A percentile compares a stretch with the other conserved stretches of the same genome.
Conservation (phyloP, 176 grass and related monocot genomes). For the Chloris gayana region DNA sequence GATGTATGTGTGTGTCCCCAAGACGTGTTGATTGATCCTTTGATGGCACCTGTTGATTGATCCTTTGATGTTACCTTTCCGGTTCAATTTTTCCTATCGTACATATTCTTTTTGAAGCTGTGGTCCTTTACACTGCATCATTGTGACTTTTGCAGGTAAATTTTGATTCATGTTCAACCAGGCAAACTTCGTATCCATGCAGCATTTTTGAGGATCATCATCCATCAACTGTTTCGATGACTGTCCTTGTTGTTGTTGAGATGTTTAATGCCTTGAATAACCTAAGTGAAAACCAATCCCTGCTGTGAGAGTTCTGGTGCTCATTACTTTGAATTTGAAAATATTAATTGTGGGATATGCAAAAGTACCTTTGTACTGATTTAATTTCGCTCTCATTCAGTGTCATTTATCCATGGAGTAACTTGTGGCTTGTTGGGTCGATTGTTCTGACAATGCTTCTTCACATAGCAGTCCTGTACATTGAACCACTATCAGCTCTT, state of each 20-base stretch:
- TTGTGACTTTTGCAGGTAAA: constrained; percentile 65
- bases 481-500: constrained; percentile 84
- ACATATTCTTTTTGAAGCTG: constrained; percentile 7
- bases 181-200: constrained; percentile 88
- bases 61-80: constrained; percentile 23
- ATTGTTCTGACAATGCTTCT: constrained; percentile 94
- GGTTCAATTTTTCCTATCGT: background rate
- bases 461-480: constrained; percentile 80
- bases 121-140: background rate
- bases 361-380: constrained; percentile 29
- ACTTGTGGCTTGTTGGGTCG: constrained; percentile 90
- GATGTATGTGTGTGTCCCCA: background rate
- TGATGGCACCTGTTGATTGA: constrained; percentile 11
- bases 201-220: constrained; percentile 91
- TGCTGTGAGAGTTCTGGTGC: constrained; percentile 66
- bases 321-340: background rate
- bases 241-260: constrained; percentile 96
- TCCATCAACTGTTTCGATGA: constrained; percentile 99
- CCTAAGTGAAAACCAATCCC: constrained; percentile 98
- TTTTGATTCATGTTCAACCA: constrained; percentile 94
- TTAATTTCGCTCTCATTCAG: constrained; percentile 49
- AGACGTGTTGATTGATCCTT: constrained; percentile 4
- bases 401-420: constrained; percentile 94
- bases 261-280: constrained; percentile 99
- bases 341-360: constrained; percentile 15